phyloP scores from a whole-genome alignment of 1,284 basidiomycete species.

The Omphalotus olearius region DNA sequence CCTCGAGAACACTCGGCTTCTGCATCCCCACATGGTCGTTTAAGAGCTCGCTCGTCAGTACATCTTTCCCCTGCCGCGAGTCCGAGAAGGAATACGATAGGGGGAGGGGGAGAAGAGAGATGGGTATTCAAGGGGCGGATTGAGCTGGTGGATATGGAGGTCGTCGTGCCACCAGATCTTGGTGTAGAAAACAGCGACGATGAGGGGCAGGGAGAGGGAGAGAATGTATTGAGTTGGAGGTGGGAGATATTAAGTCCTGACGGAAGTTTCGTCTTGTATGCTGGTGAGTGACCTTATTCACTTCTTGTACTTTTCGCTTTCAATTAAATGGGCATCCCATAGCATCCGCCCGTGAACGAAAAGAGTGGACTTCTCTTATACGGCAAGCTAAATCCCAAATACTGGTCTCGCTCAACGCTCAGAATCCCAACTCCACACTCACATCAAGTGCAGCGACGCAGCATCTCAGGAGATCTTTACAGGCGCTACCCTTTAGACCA shows the following conservation, averaged over 20 bases:
- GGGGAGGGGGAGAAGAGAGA: constrained; percentile 37
- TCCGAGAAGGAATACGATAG: constrained; percentile 24
- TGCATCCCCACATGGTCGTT: too few relatives aligned
- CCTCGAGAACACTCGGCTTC: too few relatives aligned
- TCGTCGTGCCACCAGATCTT: constrained; percentile 51
- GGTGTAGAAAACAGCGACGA: constrained; percentile 1
- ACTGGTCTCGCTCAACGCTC: constrained; percentile 61
- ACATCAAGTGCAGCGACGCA: constrained; percentile 71
- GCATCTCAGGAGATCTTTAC: constrained; percentile 66
- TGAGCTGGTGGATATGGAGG: constrained; percentile 73
- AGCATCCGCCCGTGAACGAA: constrained; percentile 57
- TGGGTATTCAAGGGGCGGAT: constrained; percentile 70
- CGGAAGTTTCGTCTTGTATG: constrained; percentile 73
- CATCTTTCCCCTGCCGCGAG: background rate
- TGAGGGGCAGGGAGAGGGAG: constrained; percentile 30
- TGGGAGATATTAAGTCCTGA: constrained; percentile 76
- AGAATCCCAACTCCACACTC: constrained; percentile 73
- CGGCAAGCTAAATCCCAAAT: constrained; percentile 71
- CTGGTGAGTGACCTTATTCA: constrained; percentile 41
- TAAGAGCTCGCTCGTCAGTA: background rate
- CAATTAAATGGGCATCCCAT: constrained; percentile 1
- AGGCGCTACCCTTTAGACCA: constrained; percentile 67
- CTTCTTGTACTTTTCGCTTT: background rate
- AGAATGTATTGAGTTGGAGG: constrained; percentile 43
- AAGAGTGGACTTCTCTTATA: constrained; percentile 68